These are phyloP conservation scores for Dictyostelium brefeldianum DNA, from an alignment of 78 protist species.

Conservation along the genomic window DNA sequence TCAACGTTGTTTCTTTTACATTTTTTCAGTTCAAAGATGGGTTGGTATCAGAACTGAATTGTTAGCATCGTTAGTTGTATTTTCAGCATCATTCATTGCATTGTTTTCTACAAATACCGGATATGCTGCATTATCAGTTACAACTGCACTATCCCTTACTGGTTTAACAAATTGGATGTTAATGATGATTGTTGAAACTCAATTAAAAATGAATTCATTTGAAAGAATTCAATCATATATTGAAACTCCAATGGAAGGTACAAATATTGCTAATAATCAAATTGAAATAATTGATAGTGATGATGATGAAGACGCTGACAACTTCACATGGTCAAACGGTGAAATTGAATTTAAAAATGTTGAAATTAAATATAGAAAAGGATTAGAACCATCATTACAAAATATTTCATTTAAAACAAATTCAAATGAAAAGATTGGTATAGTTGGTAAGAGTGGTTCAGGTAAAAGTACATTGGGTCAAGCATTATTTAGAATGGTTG, in stretches of 20 bases:
- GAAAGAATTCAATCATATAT: conserved; percentile 56
- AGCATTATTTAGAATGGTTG: conserved; percentile 85
- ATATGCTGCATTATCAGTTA: conserved; percentile 73
- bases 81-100: conserved; percentile 45
- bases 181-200: conserved; percentile 46
- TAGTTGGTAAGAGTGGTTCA: conserved; percentile 93
- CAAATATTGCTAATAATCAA: conserved; percentile 12
- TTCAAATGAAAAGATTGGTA: conserved; percentile 87
- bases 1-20: conserved; percentile 48
- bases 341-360: conserved; percentile 66
- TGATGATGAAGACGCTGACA: neutral
- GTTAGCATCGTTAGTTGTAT: conserved; percentile 48
- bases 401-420: conserved; percentile 43
- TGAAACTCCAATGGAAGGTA: conserved; percentile 46
- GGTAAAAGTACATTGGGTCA: conserved; percentile 87
- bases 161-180: conserved; percentile 23
- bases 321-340: conserved; percentile 38
- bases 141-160: conserved; percentile 73
- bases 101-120: conserved; percentile 49
- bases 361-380: conserved; percentile 85
- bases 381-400: conserved; percentile 68
- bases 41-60: conserved; percentile 84
- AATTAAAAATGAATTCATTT: conserved; percentile 88
- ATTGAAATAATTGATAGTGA: neutral
- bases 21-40: conserved; percentile 85